phyloP scores from a whole-genome alignment of 108 stramenopile species.

The Chaetoceros muelleri region DNA sequence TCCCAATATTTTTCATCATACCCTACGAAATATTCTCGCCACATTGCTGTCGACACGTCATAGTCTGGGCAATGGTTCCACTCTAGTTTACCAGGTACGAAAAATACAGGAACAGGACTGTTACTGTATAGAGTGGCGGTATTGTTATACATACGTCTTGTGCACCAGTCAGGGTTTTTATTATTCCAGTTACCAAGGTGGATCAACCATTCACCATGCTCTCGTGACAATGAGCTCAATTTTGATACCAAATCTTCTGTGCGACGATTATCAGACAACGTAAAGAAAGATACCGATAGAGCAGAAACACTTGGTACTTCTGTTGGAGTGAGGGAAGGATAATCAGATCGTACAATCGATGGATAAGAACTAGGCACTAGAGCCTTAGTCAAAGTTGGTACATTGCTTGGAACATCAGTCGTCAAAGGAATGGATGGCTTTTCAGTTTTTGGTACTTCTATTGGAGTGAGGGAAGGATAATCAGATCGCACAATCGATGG shows the following conservation, averaged over 20 bases:
- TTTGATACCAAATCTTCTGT: background rate
- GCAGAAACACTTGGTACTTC: background rate
- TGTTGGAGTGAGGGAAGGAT: background rate
- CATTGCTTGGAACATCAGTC: background rate
- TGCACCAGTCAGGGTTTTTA: background rate
- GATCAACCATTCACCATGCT: background rate
- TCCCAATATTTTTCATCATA: background rate
- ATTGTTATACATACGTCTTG: background rate
- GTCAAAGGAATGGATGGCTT: background rate
- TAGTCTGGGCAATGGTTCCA: background rate
- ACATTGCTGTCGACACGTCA: background rate
- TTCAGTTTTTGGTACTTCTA: background rate
- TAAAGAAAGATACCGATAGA: background rate
- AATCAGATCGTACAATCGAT: no score
- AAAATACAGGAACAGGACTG: background rate
- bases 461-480: background rate
- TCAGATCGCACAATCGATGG: no score
- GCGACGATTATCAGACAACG: background rate
- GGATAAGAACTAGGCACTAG: no score
- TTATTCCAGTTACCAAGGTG: background rate
- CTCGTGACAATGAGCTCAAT: background rate
- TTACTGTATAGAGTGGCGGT: background rate
- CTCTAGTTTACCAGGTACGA: slow-evolving; percentile 3
- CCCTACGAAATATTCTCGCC: background rate
- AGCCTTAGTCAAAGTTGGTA: background rate